Evolutionary conservation across 495 filamentous ascomycete genomes (phyloP).

Genomic region (Aspergillus sparsus): DNA sequence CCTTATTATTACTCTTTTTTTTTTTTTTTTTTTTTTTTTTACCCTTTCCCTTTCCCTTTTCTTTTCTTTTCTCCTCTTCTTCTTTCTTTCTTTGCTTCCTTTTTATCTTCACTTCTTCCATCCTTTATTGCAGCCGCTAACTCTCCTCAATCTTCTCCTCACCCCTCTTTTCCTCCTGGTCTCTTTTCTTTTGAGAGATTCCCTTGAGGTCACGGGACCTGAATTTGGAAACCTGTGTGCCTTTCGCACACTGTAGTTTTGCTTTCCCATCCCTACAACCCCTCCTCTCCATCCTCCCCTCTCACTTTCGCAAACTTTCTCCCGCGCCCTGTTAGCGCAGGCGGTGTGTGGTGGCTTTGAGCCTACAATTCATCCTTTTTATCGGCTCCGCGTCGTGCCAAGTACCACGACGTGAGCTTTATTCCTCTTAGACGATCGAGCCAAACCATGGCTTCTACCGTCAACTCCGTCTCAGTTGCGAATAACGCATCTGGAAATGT

Average conservation of each 20-base stretch:
- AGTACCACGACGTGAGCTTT: conserved; percentile 45
- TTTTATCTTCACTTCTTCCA: background rate
- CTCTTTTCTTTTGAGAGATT: conserved; percentile 11
- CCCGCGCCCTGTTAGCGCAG: conserved; percentile 32
- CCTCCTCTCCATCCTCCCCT: conserved; percentile 19
- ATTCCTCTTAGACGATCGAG: conserved; percentile 33
- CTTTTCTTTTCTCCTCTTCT: background rate
- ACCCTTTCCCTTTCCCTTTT: background rate
- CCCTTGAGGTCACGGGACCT: conserved; percentile 26
- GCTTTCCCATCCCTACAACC: conserved; percentile 17
- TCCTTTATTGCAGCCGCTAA: conserved; percentile 6
- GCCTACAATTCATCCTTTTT: conserved; percentile 24
- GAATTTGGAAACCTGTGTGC: conserved; percentile 16
- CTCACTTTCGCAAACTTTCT: conserved; percentile 16
- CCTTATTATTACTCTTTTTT: background rate
- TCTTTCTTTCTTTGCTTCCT: background rate
- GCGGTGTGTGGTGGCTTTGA: conserved; percentile 45
- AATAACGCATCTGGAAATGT: conserved; percentile 54
- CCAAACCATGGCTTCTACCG: conserved; percentile 52
- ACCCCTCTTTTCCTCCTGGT: conserved; percentile 8
- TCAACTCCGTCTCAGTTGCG: conserved; percentile 45
- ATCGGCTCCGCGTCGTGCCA: conserved; percentile 41
- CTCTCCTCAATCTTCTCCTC: background rate
- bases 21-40: background rate
- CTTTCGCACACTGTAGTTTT: conserved; percentile 17